A percentile compares a stretch with the other conserved stretches of the same genome.
phyloP scores from a whole-genome alignment of 23 red algal species.

The Gracilariopsis chorda region DNA sequence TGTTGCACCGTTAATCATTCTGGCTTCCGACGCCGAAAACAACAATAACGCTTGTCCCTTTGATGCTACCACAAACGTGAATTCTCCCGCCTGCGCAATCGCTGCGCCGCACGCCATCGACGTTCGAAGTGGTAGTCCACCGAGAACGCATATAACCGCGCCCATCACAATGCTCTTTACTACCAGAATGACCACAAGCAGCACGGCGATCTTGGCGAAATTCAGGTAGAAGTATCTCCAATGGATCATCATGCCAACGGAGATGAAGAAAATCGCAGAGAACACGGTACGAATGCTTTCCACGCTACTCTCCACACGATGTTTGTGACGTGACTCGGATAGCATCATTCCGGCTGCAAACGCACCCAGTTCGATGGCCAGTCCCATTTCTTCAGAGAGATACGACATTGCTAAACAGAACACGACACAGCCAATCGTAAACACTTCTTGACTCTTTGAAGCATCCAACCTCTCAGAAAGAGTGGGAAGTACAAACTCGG shows the following conservation, averaged over 20 bases:
- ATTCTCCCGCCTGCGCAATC: conserved; percentile 79
- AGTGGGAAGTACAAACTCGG: conserved; percentile 73
- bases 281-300: conserved; percentile 70
- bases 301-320: conserved; percentile 65
- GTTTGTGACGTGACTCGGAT: conserved; percentile 59
- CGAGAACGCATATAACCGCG: conserved; percentile 42
- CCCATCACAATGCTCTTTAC: conserved; percentile 72
- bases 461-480: conserved; percentile 62
- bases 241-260: conserved; percentile 89
- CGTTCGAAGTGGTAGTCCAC: conserved; percentile 55
- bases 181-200: conserved; percentile 68
- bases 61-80: conserved; percentile 82
- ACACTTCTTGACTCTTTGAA: conserved; percentile 65
- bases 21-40: conserved; percentile 67
- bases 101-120: conserved; percentile 62
- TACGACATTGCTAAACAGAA: conserved; percentile 75
- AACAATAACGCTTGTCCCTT: conserved; percentile 78
- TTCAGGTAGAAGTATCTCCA: conserved; percentile 82
- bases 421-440: conserved; percentile 80
- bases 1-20: conserved; percentile 85
- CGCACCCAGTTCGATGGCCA: conserved; percentile 84
- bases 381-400: conserved; percentile 75
- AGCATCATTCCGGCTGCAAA: conserved; percentile 83
- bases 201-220: conserved; percentile 54
- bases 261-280: conserved; percentile 80